Evolutionary conservation across 164 flowering plant genomes (phyloP), one percentile per base, ranked within the genome.

Genomic region (Buxus sempervirens): DNA sequence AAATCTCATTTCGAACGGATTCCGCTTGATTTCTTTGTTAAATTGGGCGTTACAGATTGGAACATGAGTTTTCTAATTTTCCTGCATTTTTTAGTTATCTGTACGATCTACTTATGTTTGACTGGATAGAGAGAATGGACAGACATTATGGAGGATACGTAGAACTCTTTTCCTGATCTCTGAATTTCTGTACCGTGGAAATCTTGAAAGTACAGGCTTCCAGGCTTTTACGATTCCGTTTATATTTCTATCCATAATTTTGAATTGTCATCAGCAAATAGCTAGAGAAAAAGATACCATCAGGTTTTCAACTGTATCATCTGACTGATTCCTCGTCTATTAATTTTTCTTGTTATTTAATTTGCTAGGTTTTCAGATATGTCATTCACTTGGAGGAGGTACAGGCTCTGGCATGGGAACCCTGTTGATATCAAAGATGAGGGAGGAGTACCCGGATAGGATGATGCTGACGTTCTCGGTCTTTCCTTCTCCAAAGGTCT

Each of bases 331-430:
- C 14, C 51, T 45, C 59, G 9, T 48, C 21, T 54, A 19, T 42
- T n/a, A n/a, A n/a, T n/a, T n/a, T n/a, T n/a, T n/a, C n/a, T n/a
- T 23, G 45, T 25, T 41, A 54, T 12, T 19, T 62, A 1, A 27
- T 62, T 23, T 36, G 54, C 28, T 87, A 89, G 96, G 96, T 71
- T 89, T 89, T 66, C 96, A 89, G 73, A 90, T 89, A 62, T 88
- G 96, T 62, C 95, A 89, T 74, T 89, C 95, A 0, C 91, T 89
- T 67, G 91, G 94, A 79, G 94, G 94, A 28, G 95, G 95, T 38
- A 89, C 95, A 5, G 95, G 95, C 3, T 89, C 91, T 68, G 94
- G 94, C 54, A 89, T 89, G 94, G 94, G 94, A 58, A 89, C 95
- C 63, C 86, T 89, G 26, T 67, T 89, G 77, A 86, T 89, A 38